Evolutionary conservation across 2,329 filamentous ascomycete genomes (phyloP).

Genomic region (Canariomyces notabilis): DNA sequence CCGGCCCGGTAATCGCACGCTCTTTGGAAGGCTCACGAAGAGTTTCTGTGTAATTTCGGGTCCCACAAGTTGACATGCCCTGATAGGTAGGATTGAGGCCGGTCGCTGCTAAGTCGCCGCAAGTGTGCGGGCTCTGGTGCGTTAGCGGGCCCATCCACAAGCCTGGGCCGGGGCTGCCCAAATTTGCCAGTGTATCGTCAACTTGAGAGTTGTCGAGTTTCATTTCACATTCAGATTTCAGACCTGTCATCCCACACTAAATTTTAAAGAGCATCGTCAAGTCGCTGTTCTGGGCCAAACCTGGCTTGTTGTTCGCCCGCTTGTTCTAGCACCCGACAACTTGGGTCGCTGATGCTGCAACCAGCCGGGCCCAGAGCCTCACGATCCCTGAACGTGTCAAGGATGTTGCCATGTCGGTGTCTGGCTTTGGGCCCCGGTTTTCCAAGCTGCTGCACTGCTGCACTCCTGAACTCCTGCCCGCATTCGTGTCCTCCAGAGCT

Average conservation of each 20-base stretch:
- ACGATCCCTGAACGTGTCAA: no score
- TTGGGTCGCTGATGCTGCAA: conserved; percentile 10
- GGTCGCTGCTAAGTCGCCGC: conserved; percentile 6
- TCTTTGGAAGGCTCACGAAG: conserved; percentile 14
- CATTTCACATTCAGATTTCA: no score
- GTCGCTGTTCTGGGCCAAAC: not conserved
- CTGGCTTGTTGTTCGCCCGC: not conserved
- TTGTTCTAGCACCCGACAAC: conserved; percentile 1
- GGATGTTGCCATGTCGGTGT: not conserved
- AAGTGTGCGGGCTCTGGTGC: conserved; percentile 8
- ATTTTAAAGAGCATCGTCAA: not conserved
- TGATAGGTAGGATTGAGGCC: conserved; percentile 18
- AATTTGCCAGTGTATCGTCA: no score
- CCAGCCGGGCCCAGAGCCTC: no score
- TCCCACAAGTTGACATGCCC: conserved; percentile 8
- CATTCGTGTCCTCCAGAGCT: not conserved
- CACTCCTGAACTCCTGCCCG: conserved; percentile 8
- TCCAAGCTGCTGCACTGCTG: not conserved
- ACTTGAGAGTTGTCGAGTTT: no score
- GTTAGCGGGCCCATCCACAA: conserved; percentile 11
- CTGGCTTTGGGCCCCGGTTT: not conserved
- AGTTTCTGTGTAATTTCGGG: conserved; percentile 21
- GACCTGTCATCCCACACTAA: no score
- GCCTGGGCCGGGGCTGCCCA: no score
- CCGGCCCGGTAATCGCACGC: no score